Base-by-base conservation (phyloP, 305 asterid genomes). In the Solanum hybrid region DNA sequence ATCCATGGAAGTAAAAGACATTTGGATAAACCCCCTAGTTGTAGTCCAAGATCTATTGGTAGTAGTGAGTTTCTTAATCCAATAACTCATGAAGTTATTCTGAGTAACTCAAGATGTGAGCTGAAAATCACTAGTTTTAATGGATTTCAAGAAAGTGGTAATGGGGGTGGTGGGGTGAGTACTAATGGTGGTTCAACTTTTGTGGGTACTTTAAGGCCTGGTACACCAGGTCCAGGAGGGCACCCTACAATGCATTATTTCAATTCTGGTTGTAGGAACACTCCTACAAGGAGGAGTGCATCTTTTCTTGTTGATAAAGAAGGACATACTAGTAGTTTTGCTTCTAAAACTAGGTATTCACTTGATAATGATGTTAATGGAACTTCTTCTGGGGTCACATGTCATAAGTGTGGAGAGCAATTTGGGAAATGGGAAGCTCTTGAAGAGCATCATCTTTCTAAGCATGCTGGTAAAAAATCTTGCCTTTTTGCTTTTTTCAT, bases 21-120 rank as follows among this genome's bases (percentile, higher is more conserved):
- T 90, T 76, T 91, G 20, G 98, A 94, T 31, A 94, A 92, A 92
- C 96, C 97, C 1, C 92, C 96, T 36, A 93, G 94, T 57, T 97
- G 99, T 88, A 97, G 99, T 87, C 99, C 99, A 22, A 93, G 99
- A 89, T 97, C 99, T 38, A 97, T 97, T 12, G 98, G 98, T 3
- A 97, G 99, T 90, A 97, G 97, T 89, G 99, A 97, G 27, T 95
- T 97, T 7, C 92, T 97, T 61, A 96, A 96, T 91, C 99, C 99
- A 57, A 96, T 97, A 2, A 95, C 98, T 0, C 99, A 97, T 77
- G 96, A 97, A 87, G 99, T 97, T 11, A 91, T 97, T 91, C 90
- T 96, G 3, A 93, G 94, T 80, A 95, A 95, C 41, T 93, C 97
- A 2, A 96, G 96, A 7, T 96, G 97, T 89, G 98, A 97, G 76